Conservation (phyloP, 2,329 filamentous ascomycete genomes). For the Graphilbum sp. region DNA sequence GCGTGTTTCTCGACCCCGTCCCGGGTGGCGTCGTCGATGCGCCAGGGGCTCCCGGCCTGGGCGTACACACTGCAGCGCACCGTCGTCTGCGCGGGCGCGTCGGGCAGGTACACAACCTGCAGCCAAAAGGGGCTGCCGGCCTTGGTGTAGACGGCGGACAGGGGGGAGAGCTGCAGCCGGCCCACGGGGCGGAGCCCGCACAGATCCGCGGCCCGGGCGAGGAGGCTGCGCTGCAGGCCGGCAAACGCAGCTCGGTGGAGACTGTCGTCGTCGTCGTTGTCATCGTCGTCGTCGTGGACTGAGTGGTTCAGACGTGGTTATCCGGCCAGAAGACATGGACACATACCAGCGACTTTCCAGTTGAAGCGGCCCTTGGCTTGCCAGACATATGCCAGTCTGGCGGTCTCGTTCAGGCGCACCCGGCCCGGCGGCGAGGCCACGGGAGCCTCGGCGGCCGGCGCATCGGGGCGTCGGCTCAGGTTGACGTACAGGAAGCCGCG, state of each 20-base stretch:
- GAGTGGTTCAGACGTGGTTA: no score
- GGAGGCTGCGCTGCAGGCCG: background rate
- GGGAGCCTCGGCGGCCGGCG: background rate
- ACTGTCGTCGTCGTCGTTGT: no score
- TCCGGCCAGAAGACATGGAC: no score
- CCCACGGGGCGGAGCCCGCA: background rate
- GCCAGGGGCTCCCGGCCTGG: no score
- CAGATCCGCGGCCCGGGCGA: no score
- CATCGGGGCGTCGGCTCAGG: background rate
- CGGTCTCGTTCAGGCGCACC: background rate
- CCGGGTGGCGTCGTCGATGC: no score
- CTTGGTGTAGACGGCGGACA: background rate
- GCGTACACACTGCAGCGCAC: constrained; percentile 1
- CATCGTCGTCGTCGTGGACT: no score
- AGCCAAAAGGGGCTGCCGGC: background rate
- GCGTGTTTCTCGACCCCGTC: no score
- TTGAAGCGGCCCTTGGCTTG: constrained; percentile 1
- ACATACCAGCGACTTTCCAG: constrained; percentile 1
- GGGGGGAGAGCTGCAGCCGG: background rate
- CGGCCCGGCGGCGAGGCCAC: background rate
- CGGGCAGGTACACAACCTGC: background rate
- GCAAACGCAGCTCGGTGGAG: background rate
- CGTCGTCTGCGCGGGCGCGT: background rate
- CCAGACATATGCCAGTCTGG: background rate
- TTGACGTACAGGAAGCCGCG: constrained; percentile 2